Base-by-base conservation (phyloP, 306 rosid genomes). In the Fragaria nilgerrensis region DNA sequence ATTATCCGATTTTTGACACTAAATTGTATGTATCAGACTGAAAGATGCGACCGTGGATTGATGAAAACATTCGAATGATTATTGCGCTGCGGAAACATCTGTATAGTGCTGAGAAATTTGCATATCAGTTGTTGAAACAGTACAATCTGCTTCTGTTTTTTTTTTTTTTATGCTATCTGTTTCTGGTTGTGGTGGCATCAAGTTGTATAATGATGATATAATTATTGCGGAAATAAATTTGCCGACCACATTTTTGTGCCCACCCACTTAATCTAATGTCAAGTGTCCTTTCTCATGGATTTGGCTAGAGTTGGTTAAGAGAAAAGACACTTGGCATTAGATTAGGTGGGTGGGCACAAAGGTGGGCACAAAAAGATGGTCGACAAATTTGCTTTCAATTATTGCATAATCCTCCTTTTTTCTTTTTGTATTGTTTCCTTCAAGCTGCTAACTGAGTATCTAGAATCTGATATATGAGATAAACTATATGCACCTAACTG, bases 111-210 rank as follows among this genome's bases (percentile, higher is more conserved):
- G 78, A 62, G 43, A 74, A 43, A 43, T 43, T 3, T 75, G 78
- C 78, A 44, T 65, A 65, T 44, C 78, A 44, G 59, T 75, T 61
- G 78, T 61, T 75, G 70, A 61, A 75, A 61, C 32, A 75, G 44
- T 61, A 61, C 22, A 67, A 61, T 75, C 78, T 29, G 70, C 1
- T 44, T 27, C 25, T 45, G 45, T n/a, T n/a, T n/a, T n/a, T n/a
- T n/a, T n/a, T n/a, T n/a, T n/a, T n/a, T n/a, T n/a, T n/a, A n/a
- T n/a, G n/a, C n/a, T n/a, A n/a, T n/a, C n/a, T 29, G 70, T 2
- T 44, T 27, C 25, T 45, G 45, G 71, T 75, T 62, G 78, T 75
- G 58, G 78, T 44, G 58, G 78, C 58, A 75, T 75, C 70, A 74
- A 44, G 68, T 74, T 74, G 20, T 41, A 36, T 7, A 36, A 27